These are phyloP conservation scores for Emmonsiellopsis sp. DNA, from an alignment of 2,329 filamentous ascomycete species.

Conservation along the genomic window DNA sequence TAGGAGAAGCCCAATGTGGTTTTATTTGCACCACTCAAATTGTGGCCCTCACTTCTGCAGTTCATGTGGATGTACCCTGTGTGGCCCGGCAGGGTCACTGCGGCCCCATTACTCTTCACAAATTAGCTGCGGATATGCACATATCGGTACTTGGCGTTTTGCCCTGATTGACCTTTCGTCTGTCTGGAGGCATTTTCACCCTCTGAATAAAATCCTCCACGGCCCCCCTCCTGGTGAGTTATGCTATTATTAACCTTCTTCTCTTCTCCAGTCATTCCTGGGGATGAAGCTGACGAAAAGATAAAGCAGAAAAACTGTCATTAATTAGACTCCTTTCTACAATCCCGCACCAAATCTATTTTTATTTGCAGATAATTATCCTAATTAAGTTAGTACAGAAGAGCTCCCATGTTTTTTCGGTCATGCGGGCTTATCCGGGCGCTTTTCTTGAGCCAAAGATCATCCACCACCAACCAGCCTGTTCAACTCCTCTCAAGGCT, in stretches of 20 bases:
- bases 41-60: neutral
- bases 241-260: neutral
- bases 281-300: too few relatives aligned
- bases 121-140: neutral
- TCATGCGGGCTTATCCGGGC: too few relatives aligned
- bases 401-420: too few relatives aligned
- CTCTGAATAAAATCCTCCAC: too few relatives aligned
- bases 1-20: neutral
- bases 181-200: neutral
- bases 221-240: neutral
- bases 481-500: too few relatives aligned
- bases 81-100: neutral
- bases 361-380: too few relatives aligned
- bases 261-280: neutral
- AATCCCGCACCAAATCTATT: too few relatives aligned
- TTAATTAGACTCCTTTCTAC: too few relatives aligned
- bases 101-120: neutral
- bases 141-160: neutral
- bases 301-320: too few relatives aligned
- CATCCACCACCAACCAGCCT: too few relatives aligned
- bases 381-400: too few relatives aligned
- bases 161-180: neutral
- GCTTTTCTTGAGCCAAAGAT: too few relatives aligned
- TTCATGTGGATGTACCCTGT: neutral
- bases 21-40: neutral